Evolutionary conservation across 2,329 filamentous ascomycete genomes (phyloP).

Genomic region (Colletotrichum magnum): DNA sequence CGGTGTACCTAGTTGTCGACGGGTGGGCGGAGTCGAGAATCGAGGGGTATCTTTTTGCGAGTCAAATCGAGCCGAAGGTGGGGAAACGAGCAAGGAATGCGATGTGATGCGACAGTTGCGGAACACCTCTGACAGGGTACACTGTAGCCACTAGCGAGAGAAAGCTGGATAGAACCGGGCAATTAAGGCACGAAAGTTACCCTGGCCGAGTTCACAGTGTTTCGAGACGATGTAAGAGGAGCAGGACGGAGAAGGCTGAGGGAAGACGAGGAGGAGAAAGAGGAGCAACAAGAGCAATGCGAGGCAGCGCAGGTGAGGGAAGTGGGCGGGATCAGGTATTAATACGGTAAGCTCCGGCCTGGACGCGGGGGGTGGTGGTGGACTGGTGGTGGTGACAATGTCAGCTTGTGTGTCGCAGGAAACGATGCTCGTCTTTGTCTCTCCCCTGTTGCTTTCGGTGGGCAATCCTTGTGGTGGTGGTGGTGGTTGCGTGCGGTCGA

Average conservation of each 20-base stretch:
- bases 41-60: constrained; percentile 39
- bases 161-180: not conserved
- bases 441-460: constrained; percentile 14
- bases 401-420: constrained; percentile 1
- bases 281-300: constrained; percentile 2
- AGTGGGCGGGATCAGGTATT: constrained; percentile 24
- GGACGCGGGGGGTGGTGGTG: not conserved
- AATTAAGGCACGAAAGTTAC: too few species aligned
- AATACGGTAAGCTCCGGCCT: constrained; percentile 19
- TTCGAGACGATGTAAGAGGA: too few species aligned
- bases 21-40: constrained; percentile 28
- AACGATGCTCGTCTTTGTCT: constrained; percentile 33
- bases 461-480: not conserved
- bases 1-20: too few species aligned
- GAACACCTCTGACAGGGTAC: constrained; percentile 33
- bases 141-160: constrained; percentile 17
- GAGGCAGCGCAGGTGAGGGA: constrained; percentile 3
- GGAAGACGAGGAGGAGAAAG: not conserved
- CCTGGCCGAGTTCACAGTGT: too few species aligned
- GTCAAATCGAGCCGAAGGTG: constrained; percentile 39
- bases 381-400: constrained; percentile 4
- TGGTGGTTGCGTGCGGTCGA: constrained; percentile 3
- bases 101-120: constrained; percentile 41
- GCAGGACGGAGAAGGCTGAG: too few species aligned
- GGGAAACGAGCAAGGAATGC: constrained; percentile 40